phyloP scores from a whole-genome alignment of 805 yeast genomes.

The Sugiyamaella qingdaonensis region DNA sequence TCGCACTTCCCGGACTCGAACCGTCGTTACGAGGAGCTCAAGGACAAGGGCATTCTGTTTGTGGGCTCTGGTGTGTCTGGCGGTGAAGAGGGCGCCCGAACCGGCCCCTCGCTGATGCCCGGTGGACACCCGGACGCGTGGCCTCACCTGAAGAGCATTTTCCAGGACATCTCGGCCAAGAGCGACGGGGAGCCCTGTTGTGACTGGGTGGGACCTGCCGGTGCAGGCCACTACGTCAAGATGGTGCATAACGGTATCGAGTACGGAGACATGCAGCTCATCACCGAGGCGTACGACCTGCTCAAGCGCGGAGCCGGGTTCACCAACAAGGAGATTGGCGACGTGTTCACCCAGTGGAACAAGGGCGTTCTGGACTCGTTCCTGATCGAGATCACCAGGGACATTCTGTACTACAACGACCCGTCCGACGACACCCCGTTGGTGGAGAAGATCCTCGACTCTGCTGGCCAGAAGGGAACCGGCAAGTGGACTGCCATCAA shows the following conservation, averaged over 20 bases:
- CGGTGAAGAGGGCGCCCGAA: constrained; percentile 99
- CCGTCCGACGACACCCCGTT: constrained; percentile 79
- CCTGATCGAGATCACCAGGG: constrained; percentile 95
- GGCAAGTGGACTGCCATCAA: constrained; percentile 99
- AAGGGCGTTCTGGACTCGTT: constrained; percentile 96
- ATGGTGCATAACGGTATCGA: constrained; percentile 99
- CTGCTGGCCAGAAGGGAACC: constrained; percentile 99
- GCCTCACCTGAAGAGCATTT: constrained; percentile 96
- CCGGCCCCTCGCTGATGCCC: constrained; percentile 99
- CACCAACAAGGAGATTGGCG: constrained; percentile 86
- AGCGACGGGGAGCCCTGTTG: constrained; percentile 99
- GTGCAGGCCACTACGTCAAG: constrained; percentile 98
- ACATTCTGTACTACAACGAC: constrained; percentile 84
- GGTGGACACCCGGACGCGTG: constrained; percentile 98
- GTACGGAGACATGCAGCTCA: constrained; percentile 99
- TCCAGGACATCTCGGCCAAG: constrained; percentile 95
- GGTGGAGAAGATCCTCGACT: constrained; percentile 92
- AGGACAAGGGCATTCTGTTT: constrained; percentile 79
- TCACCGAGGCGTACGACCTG: constrained; percentile 95
- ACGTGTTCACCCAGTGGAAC: constrained; percentile 91
- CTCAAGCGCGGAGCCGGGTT: constrained; percentile 92
- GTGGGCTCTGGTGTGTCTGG: constrained; percentile 99
- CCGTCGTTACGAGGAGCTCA: constrained; percentile 91
- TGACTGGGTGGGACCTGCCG: constrained; percentile 99
- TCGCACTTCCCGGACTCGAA: constrained; percentile 98